Evolutionary conservation across 345 rosid genomes (phyloP).

Genomic region (Camelina neglecta): DNA sequence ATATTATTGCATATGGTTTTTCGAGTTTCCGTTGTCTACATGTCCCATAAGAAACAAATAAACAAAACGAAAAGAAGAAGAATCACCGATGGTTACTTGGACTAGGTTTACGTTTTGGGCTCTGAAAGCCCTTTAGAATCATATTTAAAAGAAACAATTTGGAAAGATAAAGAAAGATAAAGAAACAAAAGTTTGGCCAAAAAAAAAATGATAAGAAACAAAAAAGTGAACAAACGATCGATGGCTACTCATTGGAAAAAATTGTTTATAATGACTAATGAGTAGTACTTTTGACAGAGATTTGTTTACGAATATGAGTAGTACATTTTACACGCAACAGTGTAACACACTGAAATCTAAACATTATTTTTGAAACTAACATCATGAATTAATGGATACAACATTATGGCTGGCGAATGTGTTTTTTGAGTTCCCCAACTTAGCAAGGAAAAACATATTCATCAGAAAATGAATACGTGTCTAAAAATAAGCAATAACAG

Average conservation of each 20-base stretch:
- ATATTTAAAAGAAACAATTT: background rate
- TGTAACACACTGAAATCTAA: background rate
- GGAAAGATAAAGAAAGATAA: background rate
- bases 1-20: too few relatives aligned
- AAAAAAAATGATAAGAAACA: background rate
- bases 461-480: slow-evolving; percentile 32
- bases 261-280: background rate
- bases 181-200: too few relatives aligned
- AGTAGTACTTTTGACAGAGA: background rate
- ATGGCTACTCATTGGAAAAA: background rate
- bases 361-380: background rate
- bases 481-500: slow-evolving; percentile 32
- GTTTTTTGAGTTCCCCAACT: slow-evolving; percentile 5
- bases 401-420: slow-evolving; percentile 10
- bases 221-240: background rate
- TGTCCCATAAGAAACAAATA: too few relatives aligned
- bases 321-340: background rate
- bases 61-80: too few relatives aligned
- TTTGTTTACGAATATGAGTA: background rate
- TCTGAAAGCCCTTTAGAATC: background rate
- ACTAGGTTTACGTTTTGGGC: background rate
- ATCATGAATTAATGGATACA: slow-evolving; percentile 1
- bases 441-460: slow-evolving; percentile 20
- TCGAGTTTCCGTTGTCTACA: too few relatives aligned
- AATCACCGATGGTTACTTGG: too few relatives aligned